These are phyloP conservation scores for Blastocystis sp. DNA, from an alignment of 352 stramenopile species.

Conservation along the genomic window DNA sequence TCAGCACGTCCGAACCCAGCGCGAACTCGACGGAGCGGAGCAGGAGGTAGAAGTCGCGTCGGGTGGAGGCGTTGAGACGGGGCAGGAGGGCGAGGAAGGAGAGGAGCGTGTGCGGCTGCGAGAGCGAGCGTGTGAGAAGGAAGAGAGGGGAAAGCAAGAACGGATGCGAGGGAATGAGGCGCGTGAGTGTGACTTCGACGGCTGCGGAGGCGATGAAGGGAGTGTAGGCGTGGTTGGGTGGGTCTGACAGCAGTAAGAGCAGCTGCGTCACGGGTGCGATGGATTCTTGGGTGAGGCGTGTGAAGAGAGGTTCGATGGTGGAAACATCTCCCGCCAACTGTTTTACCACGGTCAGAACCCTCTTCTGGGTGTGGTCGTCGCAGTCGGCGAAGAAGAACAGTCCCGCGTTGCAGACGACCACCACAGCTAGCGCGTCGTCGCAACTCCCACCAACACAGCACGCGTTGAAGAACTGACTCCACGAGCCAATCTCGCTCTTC, in stretches of 20 bases:
- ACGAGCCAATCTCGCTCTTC: neutral
- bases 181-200: neutral
- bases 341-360: neutral
- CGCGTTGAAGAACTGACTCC: neutral
- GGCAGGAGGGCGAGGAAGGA: neutral
- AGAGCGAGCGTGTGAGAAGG: neutral
- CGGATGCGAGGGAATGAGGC: neutral
- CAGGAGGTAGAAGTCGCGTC: neutral
- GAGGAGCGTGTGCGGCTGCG: neutral
- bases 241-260: neutral
- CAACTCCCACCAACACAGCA: neutral
- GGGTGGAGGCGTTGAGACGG: neutral
- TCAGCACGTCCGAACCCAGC: neutral
- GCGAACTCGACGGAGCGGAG: neutral
- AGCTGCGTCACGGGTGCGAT: neutral
- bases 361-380: neutral
- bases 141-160: neutral
- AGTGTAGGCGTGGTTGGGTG: too few species aligned
- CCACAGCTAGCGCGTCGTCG: neutral
- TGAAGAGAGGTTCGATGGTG: neutral
- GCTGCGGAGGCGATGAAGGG: neutral
- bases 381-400: neutral
- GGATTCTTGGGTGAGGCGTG: neutral
- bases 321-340: neutral
- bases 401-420: neutral